Evolutionary conservation across 108 stramenopile genomes (phyloP).

Genomic region (Stephanodiscus triporus): DNA sequence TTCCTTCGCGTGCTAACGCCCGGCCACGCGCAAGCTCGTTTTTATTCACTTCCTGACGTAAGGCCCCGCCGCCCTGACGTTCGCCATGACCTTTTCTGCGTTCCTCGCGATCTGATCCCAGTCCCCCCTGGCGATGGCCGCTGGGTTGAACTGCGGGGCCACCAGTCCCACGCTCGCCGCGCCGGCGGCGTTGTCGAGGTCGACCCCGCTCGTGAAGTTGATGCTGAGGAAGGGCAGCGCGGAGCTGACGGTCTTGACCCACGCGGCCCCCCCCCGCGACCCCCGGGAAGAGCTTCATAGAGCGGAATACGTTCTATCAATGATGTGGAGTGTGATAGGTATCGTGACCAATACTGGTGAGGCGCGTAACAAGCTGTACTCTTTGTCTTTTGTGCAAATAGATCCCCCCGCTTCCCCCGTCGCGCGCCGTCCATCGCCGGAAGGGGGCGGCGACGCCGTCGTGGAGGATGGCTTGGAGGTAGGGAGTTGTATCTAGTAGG

Average conservation of each 20-base stretch:
- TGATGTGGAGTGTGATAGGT: too few species aligned
- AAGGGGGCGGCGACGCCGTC: too few species aligned
- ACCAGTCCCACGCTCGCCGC: conserved; percentile 85
- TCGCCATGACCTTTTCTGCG: conserved; percentile 81
- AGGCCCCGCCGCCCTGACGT: conserved; percentile 73
- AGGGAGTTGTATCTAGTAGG: too few species aligned
- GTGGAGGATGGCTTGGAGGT: too few species aligned
- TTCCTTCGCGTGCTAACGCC: too few species aligned
- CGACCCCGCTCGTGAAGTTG: conserved; percentile 85
- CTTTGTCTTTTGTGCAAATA: too few species aligned
- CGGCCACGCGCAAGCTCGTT: too few species aligned
- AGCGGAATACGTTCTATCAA: too few species aligned
- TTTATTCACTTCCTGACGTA: conserved; percentile 67
- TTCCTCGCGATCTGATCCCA: conserved; percentile 84
- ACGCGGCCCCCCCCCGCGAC: conserved; percentile 80
- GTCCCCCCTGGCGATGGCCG: conserved; percentile 69
- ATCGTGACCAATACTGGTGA: too few species aligned
- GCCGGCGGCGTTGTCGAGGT: conserved; percentile 84
- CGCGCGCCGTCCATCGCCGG: too few species aligned
- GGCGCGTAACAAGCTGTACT: too few species aligned
- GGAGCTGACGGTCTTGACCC: conserved; percentile 86
- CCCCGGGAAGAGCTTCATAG: conserved; percentile 88
- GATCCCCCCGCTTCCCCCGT: too few species aligned
- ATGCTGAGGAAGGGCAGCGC: conserved; percentile 80
- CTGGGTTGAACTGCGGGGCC: conserved; percentile 82